Evolutionary conservation across 2,329 filamentous ascomycete genomes (phyloP).

Genomic region (Hymenoscyphus occultus): DNA sequence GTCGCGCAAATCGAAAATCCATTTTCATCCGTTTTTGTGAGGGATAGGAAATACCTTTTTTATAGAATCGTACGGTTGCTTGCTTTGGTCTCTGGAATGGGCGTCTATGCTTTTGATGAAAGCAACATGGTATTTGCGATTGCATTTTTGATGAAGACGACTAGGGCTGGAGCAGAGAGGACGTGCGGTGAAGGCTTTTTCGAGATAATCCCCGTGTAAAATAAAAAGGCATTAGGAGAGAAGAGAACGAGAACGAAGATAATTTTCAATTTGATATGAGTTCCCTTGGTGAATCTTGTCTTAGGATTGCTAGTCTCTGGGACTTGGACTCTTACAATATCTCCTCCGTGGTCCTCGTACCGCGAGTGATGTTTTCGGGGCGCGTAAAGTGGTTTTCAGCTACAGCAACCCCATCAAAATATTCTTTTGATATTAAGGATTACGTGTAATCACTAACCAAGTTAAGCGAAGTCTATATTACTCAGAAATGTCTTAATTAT

Average conservation of each 20-base stretch:
- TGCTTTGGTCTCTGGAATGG: neutral
- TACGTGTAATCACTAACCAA: too few relatives aligned
- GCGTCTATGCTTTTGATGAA: neutral
- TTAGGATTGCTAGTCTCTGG: neutral
- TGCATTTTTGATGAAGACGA: neutral
- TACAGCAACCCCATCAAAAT: too few relatives aligned
- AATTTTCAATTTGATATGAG: neutral
- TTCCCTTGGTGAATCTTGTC: neutral
- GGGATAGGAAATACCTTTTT: neutral
- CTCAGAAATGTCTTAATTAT: too few relatives aligned
- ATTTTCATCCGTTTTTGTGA: neutral
- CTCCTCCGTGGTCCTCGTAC: too few relatives aligned
- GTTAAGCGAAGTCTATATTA: too few relatives aligned
- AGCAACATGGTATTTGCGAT: neutral
- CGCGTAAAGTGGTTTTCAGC: too few relatives aligned
- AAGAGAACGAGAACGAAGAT: neutral
- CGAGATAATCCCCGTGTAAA: neutral
- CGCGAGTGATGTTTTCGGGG: too few relatives aligned
- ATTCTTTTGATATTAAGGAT: too few relatives aligned
- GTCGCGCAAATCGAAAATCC: slow-evolving; percentile 2
- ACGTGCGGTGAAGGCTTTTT: neutral
- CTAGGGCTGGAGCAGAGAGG: neutral
- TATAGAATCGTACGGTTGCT: neutral
- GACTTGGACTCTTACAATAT: too few relatives aligned
- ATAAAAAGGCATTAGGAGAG: slow-evolving; percentile 2